These are phyloP conservation scores for Pleurotus citrinopileatus DNA, from an alignment of 768 basidiomycete genomes.

Conservation along the genomic window DNA sequence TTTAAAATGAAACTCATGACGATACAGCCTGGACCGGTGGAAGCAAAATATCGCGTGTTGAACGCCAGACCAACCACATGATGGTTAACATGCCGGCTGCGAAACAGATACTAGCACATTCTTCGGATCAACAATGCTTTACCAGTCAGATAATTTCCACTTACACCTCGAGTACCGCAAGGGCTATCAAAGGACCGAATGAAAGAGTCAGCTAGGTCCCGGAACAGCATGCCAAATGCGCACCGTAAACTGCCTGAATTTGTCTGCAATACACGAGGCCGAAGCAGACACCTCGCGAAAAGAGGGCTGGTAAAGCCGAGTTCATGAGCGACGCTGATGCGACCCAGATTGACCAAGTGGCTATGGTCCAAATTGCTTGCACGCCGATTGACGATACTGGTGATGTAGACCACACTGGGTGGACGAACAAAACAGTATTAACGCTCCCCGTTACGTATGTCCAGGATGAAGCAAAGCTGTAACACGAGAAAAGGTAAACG, in stretches of 20 bases:
- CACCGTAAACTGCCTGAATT: slow-evolving; percentile 53
- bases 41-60: slow-evolving; percentile 33
- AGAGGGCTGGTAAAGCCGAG: slow-evolving; percentile 42
- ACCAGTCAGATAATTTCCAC: slow-evolving; percentile 19
- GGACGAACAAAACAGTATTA: slow-evolving; percentile 57
- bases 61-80: slow-evolving; percentile 52
- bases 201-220: neutral
- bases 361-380: slow-evolving; percentile 55
- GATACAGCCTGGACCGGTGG: neutral
- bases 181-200: slow-evolving; percentile 24
- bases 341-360: slow-evolving; percentile 63
- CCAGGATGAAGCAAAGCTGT: slow-evolving; percentile 63
- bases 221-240: slow-evolving; percentile 14
- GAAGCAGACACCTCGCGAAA: slow-evolving; percentile 39
- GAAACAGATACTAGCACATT: slow-evolving; percentile 35
- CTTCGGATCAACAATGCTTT: too few relatives aligned
- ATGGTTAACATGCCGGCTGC: slow-evolving; percentile 46
- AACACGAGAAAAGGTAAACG: slow-evolving; percentile 8
- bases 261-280: slow-evolving; percentile 53
- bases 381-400: slow-evolving; percentile 55
- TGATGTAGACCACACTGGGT: slow-evolving; percentile 54
- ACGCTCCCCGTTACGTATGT: slow-evolving; percentile 50
- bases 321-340: slow-evolving; percentile 52
- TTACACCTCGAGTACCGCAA: slow-evolving; percentile 54
- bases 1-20: neutral